Conservation (phyloP, 73 alveolate genomes). For the Symbiodinium pilosum region DNA sequence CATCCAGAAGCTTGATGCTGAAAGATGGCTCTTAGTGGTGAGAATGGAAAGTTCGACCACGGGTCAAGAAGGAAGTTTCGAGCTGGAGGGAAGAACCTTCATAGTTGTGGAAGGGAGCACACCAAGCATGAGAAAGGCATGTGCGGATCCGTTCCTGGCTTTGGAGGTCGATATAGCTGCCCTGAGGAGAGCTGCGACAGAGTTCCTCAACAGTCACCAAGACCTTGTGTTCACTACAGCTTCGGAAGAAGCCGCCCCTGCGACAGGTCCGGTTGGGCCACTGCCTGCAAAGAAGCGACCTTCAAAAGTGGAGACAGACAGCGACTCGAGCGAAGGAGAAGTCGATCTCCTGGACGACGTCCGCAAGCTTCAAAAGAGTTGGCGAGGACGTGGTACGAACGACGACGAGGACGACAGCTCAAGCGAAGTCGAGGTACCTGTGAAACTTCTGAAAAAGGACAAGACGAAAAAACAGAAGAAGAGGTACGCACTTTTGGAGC, state of each 20-base stretch:
- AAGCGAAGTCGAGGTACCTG: background rate
- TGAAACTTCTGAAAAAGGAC: background rate
- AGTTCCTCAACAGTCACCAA: background rate
- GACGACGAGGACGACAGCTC: background rate
- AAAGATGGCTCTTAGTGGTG: background rate
- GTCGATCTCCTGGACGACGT: background rate
- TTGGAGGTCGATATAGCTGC: background rate
- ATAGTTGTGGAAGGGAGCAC: background rate
- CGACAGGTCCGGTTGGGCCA: no score
- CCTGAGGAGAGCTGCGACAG: background rate
- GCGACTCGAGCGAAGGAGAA: background rate
- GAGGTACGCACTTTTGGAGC: background rate
- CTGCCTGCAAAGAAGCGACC: background rate
- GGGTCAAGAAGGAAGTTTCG: background rate
- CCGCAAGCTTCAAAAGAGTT: background rate
- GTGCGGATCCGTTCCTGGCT: background rate
- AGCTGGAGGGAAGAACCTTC: background rate
- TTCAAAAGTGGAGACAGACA: background rate
- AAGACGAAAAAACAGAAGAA: background rate
- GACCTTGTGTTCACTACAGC: conserved; percentile 30
- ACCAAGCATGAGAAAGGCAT: no score
- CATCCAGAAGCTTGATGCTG: background rate
- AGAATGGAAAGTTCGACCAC: background rate
- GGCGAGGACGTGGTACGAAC: background rate
- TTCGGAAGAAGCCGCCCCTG: conserved; percentile 29